Percentiles rank a stretch among this genome's conserved stretches.
phyloP scores from a whole-genome alignment of 306 rosid genomes.

The Castanea crenata region DNA sequence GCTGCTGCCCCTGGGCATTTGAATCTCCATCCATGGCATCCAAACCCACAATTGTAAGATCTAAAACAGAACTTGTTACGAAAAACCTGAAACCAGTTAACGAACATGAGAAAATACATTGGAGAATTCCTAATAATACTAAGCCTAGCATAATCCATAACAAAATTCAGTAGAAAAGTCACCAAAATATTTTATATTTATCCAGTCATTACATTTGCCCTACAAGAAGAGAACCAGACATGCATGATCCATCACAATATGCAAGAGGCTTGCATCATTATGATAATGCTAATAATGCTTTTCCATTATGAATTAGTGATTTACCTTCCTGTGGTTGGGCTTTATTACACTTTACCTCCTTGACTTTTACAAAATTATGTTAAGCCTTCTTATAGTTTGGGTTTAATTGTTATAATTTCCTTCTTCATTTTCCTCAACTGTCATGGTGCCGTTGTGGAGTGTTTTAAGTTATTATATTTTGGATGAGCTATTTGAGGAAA shows the following conservation, averaged over 20 bases:
- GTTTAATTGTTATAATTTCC: too few relatives aligned
- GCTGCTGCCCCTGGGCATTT: conserved; percentile 62
- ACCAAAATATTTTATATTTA: neutral
- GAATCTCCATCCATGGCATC: conserved; percentile 86
- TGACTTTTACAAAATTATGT: too few relatives aligned
- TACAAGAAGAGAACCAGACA: neutral
- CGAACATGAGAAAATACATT: neutral
- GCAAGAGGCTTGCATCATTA: neutral
- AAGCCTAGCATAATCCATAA: neutral
- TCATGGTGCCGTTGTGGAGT: too few relatives aligned
- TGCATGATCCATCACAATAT: neutral
- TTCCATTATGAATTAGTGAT: neutral
- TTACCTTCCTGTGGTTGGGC: too few relatives aligned
- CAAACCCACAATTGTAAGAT: conserved; percentile 95
- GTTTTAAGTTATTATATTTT: too few relatives aligned
- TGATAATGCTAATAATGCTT: neutral
- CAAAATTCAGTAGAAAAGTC: neutral
- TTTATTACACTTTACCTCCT: too few relatives aligned
- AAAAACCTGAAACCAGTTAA: conserved; percentile 77
- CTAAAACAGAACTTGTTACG: conserved; percentile 89
- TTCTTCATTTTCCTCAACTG: too few relatives aligned
- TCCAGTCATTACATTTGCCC: conserved; percentile 1
- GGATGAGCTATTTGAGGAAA: too few relatives aligned
- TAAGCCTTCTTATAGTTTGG: too few relatives aligned
- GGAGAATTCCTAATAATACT: conserved; percentile 4